A percentile compares a stretch with the other conserved stretches of the same genome.
Conservation (phyloP, 139 green algal species). For the Trebouxia sp. region DNA sequence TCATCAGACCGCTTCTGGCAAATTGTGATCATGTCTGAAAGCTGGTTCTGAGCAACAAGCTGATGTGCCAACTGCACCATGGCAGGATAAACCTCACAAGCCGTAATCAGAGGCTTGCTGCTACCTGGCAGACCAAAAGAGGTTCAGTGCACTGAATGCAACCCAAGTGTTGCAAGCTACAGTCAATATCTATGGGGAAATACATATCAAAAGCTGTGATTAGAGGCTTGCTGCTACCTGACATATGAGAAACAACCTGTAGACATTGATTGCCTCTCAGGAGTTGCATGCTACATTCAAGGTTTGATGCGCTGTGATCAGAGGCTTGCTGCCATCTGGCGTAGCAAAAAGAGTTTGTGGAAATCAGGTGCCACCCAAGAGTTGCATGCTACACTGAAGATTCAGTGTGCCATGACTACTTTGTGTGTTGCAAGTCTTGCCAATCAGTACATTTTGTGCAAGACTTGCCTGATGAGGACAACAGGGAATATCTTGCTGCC, state of each 20-base stretch:
- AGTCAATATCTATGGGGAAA: background rate
- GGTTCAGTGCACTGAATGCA: background rate
- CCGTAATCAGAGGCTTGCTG: background rate
- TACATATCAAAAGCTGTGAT: background rate
- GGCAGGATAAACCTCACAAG: conserved; percentile 59
- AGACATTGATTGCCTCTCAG: background rate
- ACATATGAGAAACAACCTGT: background rate
- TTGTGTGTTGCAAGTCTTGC: no score
- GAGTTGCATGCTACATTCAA: no score
- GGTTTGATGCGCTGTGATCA: background rate
- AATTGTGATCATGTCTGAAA: conserved; percentile 32
- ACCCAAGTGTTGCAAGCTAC: background rate
- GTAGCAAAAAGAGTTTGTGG: background rate
- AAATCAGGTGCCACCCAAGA: background rate
- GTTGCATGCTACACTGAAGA: no score
- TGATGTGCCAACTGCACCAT: conserved; percentile 50
- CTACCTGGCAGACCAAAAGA: background rate
- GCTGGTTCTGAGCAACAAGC: conserved; percentile 41
- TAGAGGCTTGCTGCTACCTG: background rate
- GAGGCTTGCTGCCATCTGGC: background rate
- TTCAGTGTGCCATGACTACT: no score
- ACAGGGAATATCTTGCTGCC: conserved; percentile 41
- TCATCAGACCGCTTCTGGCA: conserved; percentile 54
- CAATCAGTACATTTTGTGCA: no score
- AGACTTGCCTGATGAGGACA: no score